phyloP scores from a whole-genome alignment of 2,329 filamentous ascomycete genomes.

The Cytospora leucostoma region DNA sequence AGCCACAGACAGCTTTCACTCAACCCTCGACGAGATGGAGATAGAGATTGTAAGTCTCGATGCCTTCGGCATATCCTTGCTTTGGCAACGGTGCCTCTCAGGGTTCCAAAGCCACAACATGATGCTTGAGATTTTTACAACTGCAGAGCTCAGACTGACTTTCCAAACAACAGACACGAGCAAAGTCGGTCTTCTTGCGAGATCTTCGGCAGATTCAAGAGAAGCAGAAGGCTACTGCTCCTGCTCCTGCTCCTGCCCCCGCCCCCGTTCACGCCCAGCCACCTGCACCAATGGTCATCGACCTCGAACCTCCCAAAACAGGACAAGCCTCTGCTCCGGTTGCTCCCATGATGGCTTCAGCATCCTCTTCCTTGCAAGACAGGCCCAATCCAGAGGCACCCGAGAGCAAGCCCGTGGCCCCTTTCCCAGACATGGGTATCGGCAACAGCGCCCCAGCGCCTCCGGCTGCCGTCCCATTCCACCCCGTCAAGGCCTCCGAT shows the following conservation, averaged over 20 bases:
- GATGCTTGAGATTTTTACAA: too few species aligned
- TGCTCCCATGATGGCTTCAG: constrained; percentile 24
- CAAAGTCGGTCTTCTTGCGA: constrained; percentile 26
- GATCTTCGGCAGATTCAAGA: constrained; percentile 24
- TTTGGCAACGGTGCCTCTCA: not conserved
- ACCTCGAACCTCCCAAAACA: constrained; percentile 22
- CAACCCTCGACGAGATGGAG: constrained; percentile 28
- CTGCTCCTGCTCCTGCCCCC: not conserved
- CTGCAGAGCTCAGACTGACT: constrained; percentile 6
- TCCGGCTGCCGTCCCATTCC: constrained; percentile 12
- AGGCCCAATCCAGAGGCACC: constrained; percentile 18
- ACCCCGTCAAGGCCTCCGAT: constrained; percentile 20
- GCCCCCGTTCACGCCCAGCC: constrained; percentile 17
- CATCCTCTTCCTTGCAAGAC: constrained; percentile 22
- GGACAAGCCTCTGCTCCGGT: constrained; percentile 23
- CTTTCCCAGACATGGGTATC: constrained; percentile 28
- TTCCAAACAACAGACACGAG: constrained; percentile 13
- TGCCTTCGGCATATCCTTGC: not conserved
- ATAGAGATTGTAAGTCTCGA: constrained; percentile 25
- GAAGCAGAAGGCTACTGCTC: constrained; percentile 12
- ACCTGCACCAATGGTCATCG: constrained; percentile 28
- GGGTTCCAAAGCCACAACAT: not conserved
- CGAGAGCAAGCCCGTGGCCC: constrained; percentile 23
- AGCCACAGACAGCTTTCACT: constrained; percentile 25
- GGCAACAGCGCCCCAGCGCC: constrained; percentile 7